Evolutionary conservation across 352 stramenopile genomes (phyloP), one percentile per base, ranked within the genome.

Genomic region (Globisporangium iwayamae): DNA sequence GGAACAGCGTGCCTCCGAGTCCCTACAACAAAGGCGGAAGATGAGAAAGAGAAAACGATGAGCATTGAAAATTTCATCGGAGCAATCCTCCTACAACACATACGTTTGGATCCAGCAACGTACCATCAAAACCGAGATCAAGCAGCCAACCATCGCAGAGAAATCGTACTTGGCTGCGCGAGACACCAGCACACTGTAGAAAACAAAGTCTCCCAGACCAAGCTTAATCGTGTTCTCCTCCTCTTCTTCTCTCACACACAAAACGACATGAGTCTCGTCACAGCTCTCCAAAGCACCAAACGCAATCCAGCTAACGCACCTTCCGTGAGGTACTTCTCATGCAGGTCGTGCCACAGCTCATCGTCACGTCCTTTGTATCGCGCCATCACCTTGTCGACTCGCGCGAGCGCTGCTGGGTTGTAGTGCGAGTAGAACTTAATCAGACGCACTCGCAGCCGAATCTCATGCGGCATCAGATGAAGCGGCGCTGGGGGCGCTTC

Each of bases 201-300:
- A 99, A 30, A 99, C 97, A 71, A 99, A 99, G 74, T 99, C 98
- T 9, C 98, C 98, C n/a, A 98, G 78, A 10, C 95, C 95, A 14
- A 98, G 82, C 66, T 98, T 94, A 62, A 98, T 98, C 30, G 88
- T 96, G 56, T 91, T 93, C 34, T 87, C 74, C 30, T 77, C 76
- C 30, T 77, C 76, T 22, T 92, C 79, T 90, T 50, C 16, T 47
- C 6, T 39, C 1, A 57, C 55, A 9, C 28, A 56, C 18, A 58
- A 5, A 50, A 38, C 4, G 4, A 57, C 18, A 18, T 30, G 38
- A 28, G 28, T 41, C 25, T 3, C 11, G 28, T 22, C 7, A 4
- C 22, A 34, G 14, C 14, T n/a, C 51, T 8, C 18, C 25, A 28
- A 28, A 7, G 34, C 2, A 34, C 10, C 10, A 43, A 28, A 8